Conservation (phyloP, 805 yeast species). For the Kazachstania taianensis region DNA sequence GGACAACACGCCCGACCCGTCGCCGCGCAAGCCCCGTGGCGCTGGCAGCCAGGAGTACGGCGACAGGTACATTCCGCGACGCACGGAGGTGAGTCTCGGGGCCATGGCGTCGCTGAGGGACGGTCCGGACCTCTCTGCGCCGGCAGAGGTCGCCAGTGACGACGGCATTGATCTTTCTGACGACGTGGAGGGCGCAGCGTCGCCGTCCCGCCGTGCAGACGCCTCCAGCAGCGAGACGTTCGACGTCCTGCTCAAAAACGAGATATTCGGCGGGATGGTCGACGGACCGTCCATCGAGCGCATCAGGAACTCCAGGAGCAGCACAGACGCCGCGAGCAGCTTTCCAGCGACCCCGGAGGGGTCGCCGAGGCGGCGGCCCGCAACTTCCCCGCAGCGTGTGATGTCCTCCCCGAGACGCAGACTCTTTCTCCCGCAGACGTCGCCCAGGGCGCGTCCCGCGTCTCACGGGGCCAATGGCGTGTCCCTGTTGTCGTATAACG, state of each 20-base stretch:
- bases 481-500: conserved; percentile 65
- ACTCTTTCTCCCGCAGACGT: no score
- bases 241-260: conserved; percentile 76
- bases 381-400: neutral
- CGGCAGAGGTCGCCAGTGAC: neutral
- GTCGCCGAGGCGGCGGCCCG: neutral
- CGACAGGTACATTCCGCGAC: conserved; percentile 80
- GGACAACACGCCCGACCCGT: conserved; percentile 27
- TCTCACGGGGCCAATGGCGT: conserved; percentile 32
- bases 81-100: conserved; percentile 79
- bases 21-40: conserved; percentile 28
- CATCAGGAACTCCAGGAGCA: conserved; percentile 20
- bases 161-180: neutral
- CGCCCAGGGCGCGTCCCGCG: conserved; percentile 17
- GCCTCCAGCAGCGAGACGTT: conserved; percentile 69
- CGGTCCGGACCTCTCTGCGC: neutral
- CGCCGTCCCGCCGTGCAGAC: no score
- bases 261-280: conserved; percentile 80
- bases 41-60: conserved; percentile 40
- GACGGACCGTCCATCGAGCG: conserved; percentile 35
- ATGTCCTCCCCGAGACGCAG: conserved; percentile 26
- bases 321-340: neutral
- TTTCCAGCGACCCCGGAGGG: neutral
- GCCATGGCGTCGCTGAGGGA: conserved; percentile 55
- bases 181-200: no score